These are phyloP conservation scores for Curvularia lunata DNA, from an alignment of 2,329 filamentous ascomycete genomes.

Conservation along the genomic window DNA sequence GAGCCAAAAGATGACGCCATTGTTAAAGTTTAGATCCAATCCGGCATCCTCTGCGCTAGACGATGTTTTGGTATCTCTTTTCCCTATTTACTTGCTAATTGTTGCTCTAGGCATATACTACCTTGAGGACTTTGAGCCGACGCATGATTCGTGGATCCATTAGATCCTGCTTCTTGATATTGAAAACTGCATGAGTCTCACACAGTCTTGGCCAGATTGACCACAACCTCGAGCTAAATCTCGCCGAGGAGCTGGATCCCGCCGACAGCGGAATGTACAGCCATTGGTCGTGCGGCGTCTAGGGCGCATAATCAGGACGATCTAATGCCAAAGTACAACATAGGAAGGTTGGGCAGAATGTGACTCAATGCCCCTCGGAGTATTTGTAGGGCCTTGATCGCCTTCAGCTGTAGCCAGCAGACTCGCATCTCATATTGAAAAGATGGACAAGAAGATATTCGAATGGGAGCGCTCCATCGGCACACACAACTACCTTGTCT, in stretches of 20 bases:
- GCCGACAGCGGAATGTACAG: background rate
- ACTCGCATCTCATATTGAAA: background rate
- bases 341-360: background rate
- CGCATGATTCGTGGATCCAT: no score
- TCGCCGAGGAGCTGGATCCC: background rate
- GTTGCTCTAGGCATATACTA: background rate
- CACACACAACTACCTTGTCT: slow-evolving; percentile 36
- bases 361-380: slow-evolving; percentile 4
- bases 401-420: background rate
- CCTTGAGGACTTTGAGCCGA: background rate
- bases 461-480: slow-evolving; percentile 33
- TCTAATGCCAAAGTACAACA: background rate
- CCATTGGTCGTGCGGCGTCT: slow-evolving; percentile 4
- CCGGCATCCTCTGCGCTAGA: background rate
- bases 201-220: background rate
- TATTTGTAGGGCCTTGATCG: background rate
- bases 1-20: background rate
- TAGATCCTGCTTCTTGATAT: background rate
- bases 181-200: background rate
- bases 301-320: slow-evolving; percentile 7
- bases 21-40: background rate
- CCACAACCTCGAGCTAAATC: background rate
- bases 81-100: background rate
- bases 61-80: background rate
- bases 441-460: slow-evolving; percentile 29